Base-by-base conservation (phyloP, 2,329 filamentous ascomycete species). In the Monilinia fructigena region DNA sequence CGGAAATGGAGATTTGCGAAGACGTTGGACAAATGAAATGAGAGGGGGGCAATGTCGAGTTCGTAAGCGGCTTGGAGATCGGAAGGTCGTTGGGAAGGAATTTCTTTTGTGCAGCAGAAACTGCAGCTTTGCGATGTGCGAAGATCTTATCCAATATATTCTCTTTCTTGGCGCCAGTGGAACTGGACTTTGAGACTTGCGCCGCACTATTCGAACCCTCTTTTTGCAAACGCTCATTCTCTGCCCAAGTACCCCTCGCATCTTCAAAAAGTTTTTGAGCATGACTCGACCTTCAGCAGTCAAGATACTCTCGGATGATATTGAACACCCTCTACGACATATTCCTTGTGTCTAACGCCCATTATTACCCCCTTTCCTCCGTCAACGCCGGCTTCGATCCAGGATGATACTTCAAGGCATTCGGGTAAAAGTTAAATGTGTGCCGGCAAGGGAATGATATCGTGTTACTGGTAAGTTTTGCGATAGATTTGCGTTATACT, bases 231-330 rank as follows among this genome's bases (percentile, higher is more conserved):
- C 77, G 80, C 65, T 88, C 84, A 73, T 94, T 94, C 74, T 93
- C 92, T 62, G 85, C 85, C 95, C 95, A 99, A 58, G 93, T 97
- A 31, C 95, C 95, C 92, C 91, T 72, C 89, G 91, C 84, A 97
- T 89, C 67, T 83, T 84, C 68, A 99, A 80, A 77, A 99, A 99
- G 78, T 98, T 99, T 75, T 87, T 89, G 76, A 99, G 86, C 91
- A 99, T 97, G 47, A 85, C 80, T 47, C 93, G 88, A 4, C 96
- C 95, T 67, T 95, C 87, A 55, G 90, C 92, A 0, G 94, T 97
- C 62, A 99, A 81, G 67, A 99, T 99, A 77, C 94, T 98, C 79
- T 99, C 95, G 0, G 95, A 73, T 99, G 95, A 74, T 98, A 99
- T 76, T 99, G 95, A 20, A 99, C 95, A 52, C 93, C 95, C 78